Conservation (phyloP, 441 rosid species). For the Euphorbia corollata region DNA sequence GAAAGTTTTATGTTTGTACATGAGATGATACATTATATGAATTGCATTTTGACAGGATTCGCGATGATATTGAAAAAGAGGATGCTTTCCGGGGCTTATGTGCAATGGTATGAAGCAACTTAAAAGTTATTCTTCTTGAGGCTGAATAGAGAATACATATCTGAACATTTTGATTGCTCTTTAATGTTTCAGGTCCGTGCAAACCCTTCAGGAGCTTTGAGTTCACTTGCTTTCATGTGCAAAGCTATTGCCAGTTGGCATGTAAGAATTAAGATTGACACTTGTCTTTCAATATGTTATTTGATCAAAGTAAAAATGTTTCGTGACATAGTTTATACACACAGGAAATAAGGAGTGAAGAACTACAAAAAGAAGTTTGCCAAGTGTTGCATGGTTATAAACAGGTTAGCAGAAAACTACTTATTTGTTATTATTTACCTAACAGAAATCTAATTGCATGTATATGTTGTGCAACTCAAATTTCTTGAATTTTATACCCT, state of each 20-base stretch:
- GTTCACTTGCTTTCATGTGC: slow-evolving; percentile 80
- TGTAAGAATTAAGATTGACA: slow-evolving; percentile 58
- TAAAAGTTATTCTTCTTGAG: not conserved
- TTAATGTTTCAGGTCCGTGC: slow-evolving; percentile 57
- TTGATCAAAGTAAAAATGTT: not conserved
- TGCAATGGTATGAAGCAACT: slow-evolving; percentile 64
- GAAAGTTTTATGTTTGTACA: not conserved
- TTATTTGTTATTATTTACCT: slow-evolving; percentile 2
- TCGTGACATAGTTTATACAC: slow-evolving; percentile 4
- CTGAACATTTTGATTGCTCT: slow-evolving; percentile 3
- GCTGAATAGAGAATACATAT: not conserved
- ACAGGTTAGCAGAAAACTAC: slow-evolving; percentile 39
- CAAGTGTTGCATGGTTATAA: slow-evolving; percentile 86
- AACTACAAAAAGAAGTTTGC: slow-evolving; percentile 77
- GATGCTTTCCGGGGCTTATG: slow-evolving; percentile 96
- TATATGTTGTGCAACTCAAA: not conserved
- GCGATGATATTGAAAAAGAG: slow-evolving; percentile 94
- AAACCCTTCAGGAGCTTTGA: slow-evolving; percentile 88
- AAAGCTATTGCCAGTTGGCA: slow-evolving; percentile 97
- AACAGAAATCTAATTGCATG: not conserved
- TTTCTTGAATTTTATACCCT: not conserved
- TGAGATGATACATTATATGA: slow-evolving; percentile 4
- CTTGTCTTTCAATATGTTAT: not conserved
- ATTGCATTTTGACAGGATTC: slow-evolving; percentile 49
- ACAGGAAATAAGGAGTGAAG: slow-evolving; percentile 84